Percentiles rank a stretch among this genome's conserved stretches.
These are phyloP conservation scores for Colletotrichum melonis DNA, from an alignment of 2,329 filamentous ascomycete genomes.

Conservation along the genomic window DNA sequence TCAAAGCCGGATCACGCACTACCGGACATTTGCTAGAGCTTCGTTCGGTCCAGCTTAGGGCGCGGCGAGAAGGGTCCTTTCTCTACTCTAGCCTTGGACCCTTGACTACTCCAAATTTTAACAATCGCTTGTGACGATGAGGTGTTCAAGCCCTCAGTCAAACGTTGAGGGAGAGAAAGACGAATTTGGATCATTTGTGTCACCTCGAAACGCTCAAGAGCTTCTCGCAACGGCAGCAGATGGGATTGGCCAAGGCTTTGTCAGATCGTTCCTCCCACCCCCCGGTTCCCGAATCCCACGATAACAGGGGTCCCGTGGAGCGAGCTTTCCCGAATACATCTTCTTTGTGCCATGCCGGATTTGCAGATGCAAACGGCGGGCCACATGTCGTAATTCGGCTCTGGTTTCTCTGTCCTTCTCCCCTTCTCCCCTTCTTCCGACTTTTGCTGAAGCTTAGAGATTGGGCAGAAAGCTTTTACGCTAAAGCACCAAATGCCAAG, in stretches of 20 bases:
- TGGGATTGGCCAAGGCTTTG: not conserved
- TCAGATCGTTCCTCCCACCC: not conserved
- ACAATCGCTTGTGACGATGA: not conserved
- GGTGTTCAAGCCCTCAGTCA: not conserved
- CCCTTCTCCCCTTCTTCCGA: slow-evolving; percentile 9
- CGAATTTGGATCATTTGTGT: not conserved
- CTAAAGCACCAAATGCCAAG: not conserved
- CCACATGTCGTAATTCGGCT: slow-evolving; percentile 3
- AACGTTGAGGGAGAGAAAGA: not conserved
- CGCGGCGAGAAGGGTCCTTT: not conserved
- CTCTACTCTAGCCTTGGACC: not conserved
- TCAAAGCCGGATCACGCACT: not conserved
- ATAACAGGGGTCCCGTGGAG: not conserved
- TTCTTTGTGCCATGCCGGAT: not conserved
- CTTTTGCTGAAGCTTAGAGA: too few species aligned
- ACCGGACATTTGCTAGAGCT: not conserved
- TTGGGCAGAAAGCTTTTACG: not conserved
- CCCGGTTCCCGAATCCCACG: not conserved
- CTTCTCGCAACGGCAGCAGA: not conserved
- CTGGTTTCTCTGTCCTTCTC: not conserved
- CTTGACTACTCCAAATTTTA: not conserved
- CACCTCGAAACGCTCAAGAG: not conserved
- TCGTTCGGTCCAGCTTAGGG: not conserved
- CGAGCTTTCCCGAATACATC: not conserved
- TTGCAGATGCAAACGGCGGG: slow-evolving; percentile 4